Conservation (phyloP, 352 stramenopile species). For the Phytophthora sp. region DNA sequence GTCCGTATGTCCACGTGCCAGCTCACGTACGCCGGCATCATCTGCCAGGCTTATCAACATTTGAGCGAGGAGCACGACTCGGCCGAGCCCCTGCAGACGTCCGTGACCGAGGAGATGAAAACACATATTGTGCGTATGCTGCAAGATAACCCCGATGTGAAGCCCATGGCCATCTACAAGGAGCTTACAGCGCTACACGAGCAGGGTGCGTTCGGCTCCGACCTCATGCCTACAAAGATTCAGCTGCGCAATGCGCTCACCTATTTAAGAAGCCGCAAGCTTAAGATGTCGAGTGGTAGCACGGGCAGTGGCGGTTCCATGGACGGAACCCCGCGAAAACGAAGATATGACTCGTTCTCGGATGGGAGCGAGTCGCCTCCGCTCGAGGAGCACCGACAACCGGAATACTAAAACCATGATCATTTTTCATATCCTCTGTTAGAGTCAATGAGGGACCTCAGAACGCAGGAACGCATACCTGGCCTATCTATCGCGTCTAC, state of each 20-base stretch:
- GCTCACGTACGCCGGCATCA: constrained; percentile 70
- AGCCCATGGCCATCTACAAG: constrained; percentile 83
- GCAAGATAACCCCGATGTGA: constrained; percentile 63
- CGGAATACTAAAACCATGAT: constrained; percentile 43
- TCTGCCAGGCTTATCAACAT: constrained; percentile 82
- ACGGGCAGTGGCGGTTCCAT: constrained; percentile 16
- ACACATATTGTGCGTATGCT: constrained; percentile 72
- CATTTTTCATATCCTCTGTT: no score
- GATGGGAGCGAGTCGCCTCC: constrained; percentile 63
- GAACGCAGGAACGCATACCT: constrained; percentile 7
- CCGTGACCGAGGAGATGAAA: constrained; percentile 82
- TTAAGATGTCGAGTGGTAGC: constrained; percentile 44
- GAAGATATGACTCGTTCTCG: constrained; percentile 57
- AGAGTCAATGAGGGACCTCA: not conserved
- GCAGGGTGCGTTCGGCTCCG: constrained; percentile 59
- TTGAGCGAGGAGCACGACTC: constrained; percentile 80
- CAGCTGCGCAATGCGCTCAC: constrained; percentile 81
- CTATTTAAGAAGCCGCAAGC: constrained; percentile 80
- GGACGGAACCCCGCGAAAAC: constrained; percentile 41
- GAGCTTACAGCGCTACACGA: constrained; percentile 64
- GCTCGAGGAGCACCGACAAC: constrained; percentile 59
- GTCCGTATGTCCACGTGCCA: constrained; percentile 86
- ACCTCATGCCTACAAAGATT: constrained; percentile 86
- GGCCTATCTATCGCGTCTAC: constrained; percentile 31
- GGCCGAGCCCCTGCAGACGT: constrained; percentile 72